Evolutionary conservation across 495 filamentous ascomycete genomes (phyloP), one percentile per base, ranked within the genome.

Genomic region (Penicillium desertorum): DNA sequence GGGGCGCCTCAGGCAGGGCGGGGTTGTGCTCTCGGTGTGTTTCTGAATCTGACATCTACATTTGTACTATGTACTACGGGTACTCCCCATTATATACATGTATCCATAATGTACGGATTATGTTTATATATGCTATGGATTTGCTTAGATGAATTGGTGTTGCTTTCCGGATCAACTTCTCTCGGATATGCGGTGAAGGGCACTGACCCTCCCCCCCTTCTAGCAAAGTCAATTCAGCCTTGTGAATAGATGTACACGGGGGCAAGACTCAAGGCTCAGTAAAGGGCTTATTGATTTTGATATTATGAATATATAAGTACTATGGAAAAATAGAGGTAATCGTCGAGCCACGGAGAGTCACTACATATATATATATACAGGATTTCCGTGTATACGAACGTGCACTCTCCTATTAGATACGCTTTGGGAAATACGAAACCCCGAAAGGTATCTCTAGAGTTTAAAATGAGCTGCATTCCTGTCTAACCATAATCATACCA

Each of bases 1-100:
- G 30, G 30, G 30, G 30, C 16, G 16, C 61, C 61, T 63, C 34
- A 65, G 62, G 59, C 61, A 30, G 55, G 39, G 51, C 51, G 51
- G 51, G 51, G 51, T 44, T 29, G 20, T 41, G n/a, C 30, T 46
- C 25, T 39, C 20, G 48, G 32, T 52, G 54, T 55, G 51, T 30
- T 11, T 10, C 29, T 29, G 23, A 25, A 29, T 29, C 27, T 30
- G 29, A 30, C 29, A 30, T 30, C 29, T 30, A 30, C 29, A 10
- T 9, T 29, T 29, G 27, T 43, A 30, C 43, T 51, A 39, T 41
- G 52, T 47, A 56, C 58, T 42, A 34, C 30, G 10, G 30, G 4
- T 34, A 34, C 10, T 12, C 30, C 10, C 9, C 30, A 10, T 12
- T 34, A 34, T 34, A 34, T 34, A 30, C 11, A 1, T 3, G 11